phyloP scores from a whole-genome alignment of 139 green algal species.

The Desmodesmus armatus region DNA sequence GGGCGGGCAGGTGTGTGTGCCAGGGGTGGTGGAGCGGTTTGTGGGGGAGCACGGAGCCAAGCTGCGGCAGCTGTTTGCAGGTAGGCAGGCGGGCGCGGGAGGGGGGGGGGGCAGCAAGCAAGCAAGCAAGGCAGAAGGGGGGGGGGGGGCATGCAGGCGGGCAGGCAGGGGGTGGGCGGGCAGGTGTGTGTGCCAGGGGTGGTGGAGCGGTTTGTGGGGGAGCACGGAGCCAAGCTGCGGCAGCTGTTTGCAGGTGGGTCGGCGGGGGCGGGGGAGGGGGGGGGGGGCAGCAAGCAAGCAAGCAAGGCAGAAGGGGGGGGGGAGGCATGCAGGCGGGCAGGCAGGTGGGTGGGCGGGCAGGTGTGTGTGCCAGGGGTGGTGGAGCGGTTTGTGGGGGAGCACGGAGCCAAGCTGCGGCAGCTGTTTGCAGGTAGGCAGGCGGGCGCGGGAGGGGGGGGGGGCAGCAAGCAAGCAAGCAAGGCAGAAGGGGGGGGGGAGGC shows the following conservation, averaged over 20 bases:
- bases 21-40: constrained; percentile 75
- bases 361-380: neutral
- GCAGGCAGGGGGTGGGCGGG: constrained; percentile 97
- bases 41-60: constrained; percentile 50
- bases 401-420: neutral
- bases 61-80: constrained; percentile 89
- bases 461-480: too few species aligned
- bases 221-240: constrained; percentile 64
- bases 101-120: neutral
- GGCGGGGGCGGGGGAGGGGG: too few species aligned
- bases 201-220: constrained; percentile 71
- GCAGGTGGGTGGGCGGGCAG: neutral
- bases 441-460: neutral
- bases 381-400: neutral
- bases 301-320: too few species aligned
- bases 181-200: constrained; percentile 69
- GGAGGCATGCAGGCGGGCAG: neutral
- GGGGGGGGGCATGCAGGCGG: constrained; percentile 85
- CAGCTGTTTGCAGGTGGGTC: constrained; percentile 86
- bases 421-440: too few species aligned
- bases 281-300: too few species aligned
- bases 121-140: too few species aligned
- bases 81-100: constrained; percentile 1
- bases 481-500: too few species aligned
- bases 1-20: too few species aligned